Evolutionary conservation across 257 asterid species (phyloP), one percentile per base, ranked within the genome.

Genomic region (Cynanchum wilfordii): DNA sequence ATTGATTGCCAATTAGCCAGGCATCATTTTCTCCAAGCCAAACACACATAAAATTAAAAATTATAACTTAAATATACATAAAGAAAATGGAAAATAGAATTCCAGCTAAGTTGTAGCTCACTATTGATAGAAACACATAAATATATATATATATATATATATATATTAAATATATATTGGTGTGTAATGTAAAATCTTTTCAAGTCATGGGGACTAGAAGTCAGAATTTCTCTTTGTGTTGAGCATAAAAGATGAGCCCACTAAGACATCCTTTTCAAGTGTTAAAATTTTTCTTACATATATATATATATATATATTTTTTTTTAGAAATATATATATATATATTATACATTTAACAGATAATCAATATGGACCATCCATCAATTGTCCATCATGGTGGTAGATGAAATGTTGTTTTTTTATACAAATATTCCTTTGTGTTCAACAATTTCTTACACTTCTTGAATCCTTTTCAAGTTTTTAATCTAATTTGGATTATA

Each of bases 61-160:
- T 33, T 33, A 33, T 33, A 33, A 58, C 64, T 24, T 17, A 58
- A 3, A 8, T 1, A 24, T 42, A 42, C 10, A 42, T 7, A 13
- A 60, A 13, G 7, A 12, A 4, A 29, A 27, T 3, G 4, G 5
- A 24, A 11, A 25, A 4, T 10, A 25, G 4, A 7, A 29, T 58
- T 70, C 66, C 75, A 71, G 75, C 75, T 71, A 71, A 54, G 54
- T 1, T 7, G 40, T 24, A 38, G 68, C 75, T n/a, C 12, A 64
- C 24, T 16, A 57, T 57, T 57, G 75, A 71, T 71, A 36, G 75
- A 63, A 42, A 42, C 57, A 22, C 42, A 50, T 10, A 7, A 0
- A 42, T 10, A 42, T 10, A 42, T 7, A 42, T 0, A 42, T 0
- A 42, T 1, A 42, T 8, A 42, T 8, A 42, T 42, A 7, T 42